Evolutionary conservation across 768 basidiomycete genomes (phyloP), one percentile per base, ranked within the genome.

Genomic region (Termitomyces sp.): DNA sequence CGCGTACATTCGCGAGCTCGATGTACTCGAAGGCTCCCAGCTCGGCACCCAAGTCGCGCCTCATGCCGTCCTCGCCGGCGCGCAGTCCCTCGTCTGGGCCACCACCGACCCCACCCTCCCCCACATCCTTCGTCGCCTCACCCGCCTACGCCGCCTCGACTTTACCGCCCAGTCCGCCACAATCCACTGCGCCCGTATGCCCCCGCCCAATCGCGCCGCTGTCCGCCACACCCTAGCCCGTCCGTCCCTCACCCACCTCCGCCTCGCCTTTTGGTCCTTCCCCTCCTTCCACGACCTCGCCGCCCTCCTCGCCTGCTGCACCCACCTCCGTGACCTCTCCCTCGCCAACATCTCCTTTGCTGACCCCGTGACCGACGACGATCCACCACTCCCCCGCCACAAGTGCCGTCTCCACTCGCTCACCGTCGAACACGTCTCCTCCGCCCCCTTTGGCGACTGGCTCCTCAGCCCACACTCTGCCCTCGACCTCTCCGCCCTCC

Each of bases 181-280:
- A 12, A 62, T 76, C 9, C 70, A 71, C 55, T 77, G 75, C 74
- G 65, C 68, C 39, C 62, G 71, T 3, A 66, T 78, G 22, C 71
- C 72, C 5, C 65, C 70, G 1, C 58, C 71, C 3, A 69, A 76
- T 32, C 72, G 71, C 41, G 61, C 64, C 24, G 75, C 75, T 6
- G 62, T 78, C 6, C 69, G 62, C 56, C 67, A 70, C 18, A 63
- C 77, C n/a, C 64, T 78, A 18, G 65, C 70, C 0, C 59, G 69
- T 1, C 69, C 69, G 0, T 69, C 73, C 8, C 68, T 78, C 24
- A 70, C 67, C 6, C 76, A 73, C 51, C 59, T 78, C 22, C 72
- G 76, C 16, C 68, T 78, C 13, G 72, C 74, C 43, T 71, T 69
- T 6, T 78, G 75, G 74, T 65, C 70, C 4, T 77, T 78, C 58